phyloP scores from a whole-genome alignment of 1,284 basidiomycete species.

The Inonotus hispidus region DNA sequence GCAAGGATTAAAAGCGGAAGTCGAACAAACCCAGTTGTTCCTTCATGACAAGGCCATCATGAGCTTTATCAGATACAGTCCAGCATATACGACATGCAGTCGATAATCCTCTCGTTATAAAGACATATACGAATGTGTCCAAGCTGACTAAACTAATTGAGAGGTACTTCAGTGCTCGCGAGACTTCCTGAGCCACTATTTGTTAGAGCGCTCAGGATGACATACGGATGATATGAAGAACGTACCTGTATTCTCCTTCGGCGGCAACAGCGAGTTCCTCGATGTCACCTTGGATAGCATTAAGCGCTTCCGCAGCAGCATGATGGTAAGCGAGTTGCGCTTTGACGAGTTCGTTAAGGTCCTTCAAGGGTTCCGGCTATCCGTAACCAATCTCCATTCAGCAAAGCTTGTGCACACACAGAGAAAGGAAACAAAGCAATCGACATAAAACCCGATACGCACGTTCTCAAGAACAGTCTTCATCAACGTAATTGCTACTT shows the following conservation, averaged over 20 bases:
- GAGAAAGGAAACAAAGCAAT: too few species aligned
- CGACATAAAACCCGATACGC: conserved; percentile 27
- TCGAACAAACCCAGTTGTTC: conserved; percentile 1
- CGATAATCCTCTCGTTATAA: background rate
- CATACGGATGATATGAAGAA: background rate
- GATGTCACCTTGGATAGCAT: conserved; percentile 80
- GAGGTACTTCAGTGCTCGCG: conserved; percentile 62
- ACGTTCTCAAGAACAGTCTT: conserved; percentile 97
- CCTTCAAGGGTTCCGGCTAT: conserved; percentile 93
- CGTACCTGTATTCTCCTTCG: conserved; percentile 86
- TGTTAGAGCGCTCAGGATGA: conserved; percentile 2
- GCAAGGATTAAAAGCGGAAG: background rate
- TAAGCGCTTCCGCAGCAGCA: conserved; percentile 80
- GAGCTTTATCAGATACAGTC: background rate
- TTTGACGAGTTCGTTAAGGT: conserved; percentile 88
- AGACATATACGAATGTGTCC: conserved; percentile 23
- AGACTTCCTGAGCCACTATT: conserved; percentile 52
- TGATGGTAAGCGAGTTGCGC: conserved; percentile 87
- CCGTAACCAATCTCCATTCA: background rate
- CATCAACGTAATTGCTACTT: conserved; percentile 97
- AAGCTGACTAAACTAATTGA: background rate
- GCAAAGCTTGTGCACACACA: too few species aligned
- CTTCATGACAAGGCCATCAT: background rate
- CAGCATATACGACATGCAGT: background rate
- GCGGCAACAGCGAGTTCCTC: conserved; percentile 86